These are phyloP conservation scores for Mycena pura DNA, from an alignment of 768 basidiomycete genomes.

Conservation along the genomic window DNA sequence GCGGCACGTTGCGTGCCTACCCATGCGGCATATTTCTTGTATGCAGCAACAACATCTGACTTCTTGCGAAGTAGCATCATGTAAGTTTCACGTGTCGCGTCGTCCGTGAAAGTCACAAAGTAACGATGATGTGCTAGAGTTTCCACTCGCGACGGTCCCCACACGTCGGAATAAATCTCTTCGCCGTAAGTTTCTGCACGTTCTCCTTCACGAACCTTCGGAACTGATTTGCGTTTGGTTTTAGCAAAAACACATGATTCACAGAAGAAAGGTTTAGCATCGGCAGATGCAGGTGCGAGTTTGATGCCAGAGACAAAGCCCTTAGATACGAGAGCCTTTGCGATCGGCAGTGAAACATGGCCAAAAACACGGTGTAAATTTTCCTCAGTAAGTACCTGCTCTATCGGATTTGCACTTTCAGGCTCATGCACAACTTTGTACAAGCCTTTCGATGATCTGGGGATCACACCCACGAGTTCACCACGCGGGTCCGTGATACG, in stretches of 20 bases:
- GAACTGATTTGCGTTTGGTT: conserved; percentile 31
- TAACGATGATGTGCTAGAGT: conserved; percentile 31
- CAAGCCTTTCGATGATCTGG: conserved; percentile 31
- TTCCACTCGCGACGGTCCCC: conserved; percentile 40
- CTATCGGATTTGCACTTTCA: conserved; percentile 11
- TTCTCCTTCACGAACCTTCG: conserved; percentile 29
- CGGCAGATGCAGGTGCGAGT: conserved; percentile 26
- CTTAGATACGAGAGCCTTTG: conserved; percentile 27
- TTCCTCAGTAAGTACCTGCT: conserved; percentile 31
- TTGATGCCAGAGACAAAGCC: conserved; percentile 32
- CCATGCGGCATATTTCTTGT: conserved; percentile 31
- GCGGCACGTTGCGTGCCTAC: conserved; percentile 33
- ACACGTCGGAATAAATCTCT: conserved; percentile 43
- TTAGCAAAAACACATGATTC: conserved; percentile 41
- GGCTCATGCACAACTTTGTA: conserved; percentile 34
- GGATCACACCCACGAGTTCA: conserved; percentile 27
- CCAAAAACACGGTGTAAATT: conserved; percentile 37
- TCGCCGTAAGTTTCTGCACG: conserved; percentile 35
- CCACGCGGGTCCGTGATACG: conserved; percentile 28
- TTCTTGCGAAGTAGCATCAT: conserved; percentile 36
- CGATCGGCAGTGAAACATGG: conserved; percentile 30
- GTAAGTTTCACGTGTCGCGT: conserved; percentile 32
- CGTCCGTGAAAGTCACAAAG: conserved; percentile 43
- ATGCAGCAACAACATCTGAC: conserved; percentile 32
- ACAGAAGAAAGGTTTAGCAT: conserved; percentile 31